phyloP scores from a whole-genome alignment of 306 rosid species.

The Quercus alba region DNA sequence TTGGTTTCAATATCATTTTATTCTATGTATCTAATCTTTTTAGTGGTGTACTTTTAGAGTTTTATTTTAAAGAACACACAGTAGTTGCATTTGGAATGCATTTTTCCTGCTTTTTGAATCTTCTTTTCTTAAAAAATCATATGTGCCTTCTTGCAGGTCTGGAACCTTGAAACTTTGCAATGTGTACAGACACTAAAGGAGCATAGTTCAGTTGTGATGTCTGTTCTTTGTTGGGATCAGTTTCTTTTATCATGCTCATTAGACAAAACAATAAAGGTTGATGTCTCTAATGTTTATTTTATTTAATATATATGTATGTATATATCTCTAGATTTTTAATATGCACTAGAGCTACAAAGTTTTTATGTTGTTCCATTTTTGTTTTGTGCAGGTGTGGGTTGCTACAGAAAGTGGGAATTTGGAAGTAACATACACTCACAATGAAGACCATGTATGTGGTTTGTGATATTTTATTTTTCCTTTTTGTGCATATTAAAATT shows the following conservation, averaged over 20 bases:
- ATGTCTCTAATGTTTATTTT: constrained; percentile 9
- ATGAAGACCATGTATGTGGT: constrained; percentile 72
- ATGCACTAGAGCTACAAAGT: not conserved
- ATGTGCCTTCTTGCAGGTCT: constrained; percentile 56
- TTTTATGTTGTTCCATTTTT: constrained; percentile 3
- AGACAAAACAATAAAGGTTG: constrained; percentile 86
- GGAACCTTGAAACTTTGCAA: constrained; percentile 91
- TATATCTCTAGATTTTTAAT: not conserved
- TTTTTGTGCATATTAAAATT: not conserved
- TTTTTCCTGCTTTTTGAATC: not conserved
- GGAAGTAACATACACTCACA: constrained; percentile 87
- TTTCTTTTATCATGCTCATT: constrained; percentile 85
- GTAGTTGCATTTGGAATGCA: constrained; percentile 4
- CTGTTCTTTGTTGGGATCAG: constrained; percentile 98
- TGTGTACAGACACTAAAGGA: constrained; percentile 85
- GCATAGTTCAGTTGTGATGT: constrained; percentile 92
- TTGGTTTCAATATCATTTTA: constrained; percentile 1
- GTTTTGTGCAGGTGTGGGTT: constrained; percentile 76
- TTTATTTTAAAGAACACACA: not conserved
- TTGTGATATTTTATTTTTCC: not conserved
- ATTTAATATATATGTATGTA: not conserved
- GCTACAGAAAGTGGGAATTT: constrained; percentile 85
- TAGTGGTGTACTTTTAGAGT: not conserved
- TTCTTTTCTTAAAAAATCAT: not conserved
- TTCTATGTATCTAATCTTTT: constrained; percentile 1